phyloP scores from a whole-genome alignment of 2,329 filamentous ascomycete species.

The Ceratocystis cacaofunesta region DNA sequence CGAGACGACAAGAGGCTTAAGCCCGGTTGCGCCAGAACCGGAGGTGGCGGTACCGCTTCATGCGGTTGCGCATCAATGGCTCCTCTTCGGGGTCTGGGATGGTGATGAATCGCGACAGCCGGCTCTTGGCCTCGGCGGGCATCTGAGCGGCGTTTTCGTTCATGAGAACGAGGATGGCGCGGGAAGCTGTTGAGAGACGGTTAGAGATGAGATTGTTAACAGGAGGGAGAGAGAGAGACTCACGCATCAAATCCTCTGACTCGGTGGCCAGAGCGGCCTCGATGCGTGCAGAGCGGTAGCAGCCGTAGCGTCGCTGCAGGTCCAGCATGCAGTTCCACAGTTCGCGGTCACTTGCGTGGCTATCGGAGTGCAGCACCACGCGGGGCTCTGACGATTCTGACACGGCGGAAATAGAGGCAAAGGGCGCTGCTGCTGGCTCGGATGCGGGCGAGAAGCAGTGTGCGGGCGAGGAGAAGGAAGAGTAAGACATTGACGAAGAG shows the following conservation, averaged over 20 bases:
- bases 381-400: neutral
- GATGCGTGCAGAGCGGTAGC: slow-evolving; percentile 36
- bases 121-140: slow-evolving; percentile 20
- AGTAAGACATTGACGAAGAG: slow-evolving; percentile 2
- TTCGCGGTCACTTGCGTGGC: slow-evolving; percentile 18
- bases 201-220: neutral
- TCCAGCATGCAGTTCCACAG: slow-evolving; percentile 36
- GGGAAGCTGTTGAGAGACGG: slow-evolving; percentile 17
- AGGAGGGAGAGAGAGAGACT: slow-evolving; percentile 20
- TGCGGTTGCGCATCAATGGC: slow-evolving; percentile 6
- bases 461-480: slow-evolving; percentile 3
- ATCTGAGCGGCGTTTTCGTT: slow-evolving; percentile 20
- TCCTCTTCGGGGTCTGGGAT: slow-evolving; percentile 17
- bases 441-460: neutral
- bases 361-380: neutral
- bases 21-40: slow-evolving; percentile 19
- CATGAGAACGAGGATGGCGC: slow-evolving; percentile 20
- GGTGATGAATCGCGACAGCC: slow-evolving; percentile 17
- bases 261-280: slow-evolving; percentile 31
- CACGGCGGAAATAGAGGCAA: neutral
- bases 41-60: slow-evolving; percentile 18
- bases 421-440: neutral
- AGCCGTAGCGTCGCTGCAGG: slow-evolving; percentile 32
- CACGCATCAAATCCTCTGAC: slow-evolving; percentile 32
- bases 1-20: neutral